phyloP scores from a whole-genome alignment of 169 alveolate species.

The Pseudocohnilembus persalinus region DNA sequence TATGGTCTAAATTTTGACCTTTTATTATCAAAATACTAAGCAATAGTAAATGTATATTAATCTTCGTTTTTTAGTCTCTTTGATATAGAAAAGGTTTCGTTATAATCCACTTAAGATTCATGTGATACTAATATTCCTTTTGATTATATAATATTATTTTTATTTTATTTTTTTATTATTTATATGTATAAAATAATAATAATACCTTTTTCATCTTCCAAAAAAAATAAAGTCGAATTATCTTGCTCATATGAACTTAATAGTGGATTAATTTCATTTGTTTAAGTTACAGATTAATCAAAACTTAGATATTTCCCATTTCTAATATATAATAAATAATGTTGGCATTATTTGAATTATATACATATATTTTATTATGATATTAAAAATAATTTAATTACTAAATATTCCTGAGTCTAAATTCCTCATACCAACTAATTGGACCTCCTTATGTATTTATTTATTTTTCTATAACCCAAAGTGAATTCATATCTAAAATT shows the following conservation, averaged over 20 bases:
- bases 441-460: background rate
- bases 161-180: too few relatives aligned
- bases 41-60: background rate
- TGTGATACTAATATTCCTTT: background rate
- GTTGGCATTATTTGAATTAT: too few relatives aligned
- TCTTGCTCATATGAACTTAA: background rate
- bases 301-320: background rate
- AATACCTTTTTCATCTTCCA: background rate
- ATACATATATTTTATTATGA: too few relatives aligned
- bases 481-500: background rate
- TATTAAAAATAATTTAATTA: too few relatives aligned
- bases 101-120: background rate
- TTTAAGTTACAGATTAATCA: background rate
- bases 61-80: background rate
- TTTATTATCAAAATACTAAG: background rate
- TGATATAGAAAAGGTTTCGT: background rate
- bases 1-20: background rate
- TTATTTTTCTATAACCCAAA: background rate
- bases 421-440: background rate
- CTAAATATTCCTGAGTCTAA: background rate
- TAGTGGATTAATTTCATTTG: background rate
- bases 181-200: too few relatives aligned
- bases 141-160: too few relatives aligned
- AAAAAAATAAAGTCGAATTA: background rate
- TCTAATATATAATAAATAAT: background rate